These are phyloP conservation scores for Lyophyllum semitale DNA, from an alignment of 768 basidiomycete genomes.

Conservation along the genomic window DNA sequence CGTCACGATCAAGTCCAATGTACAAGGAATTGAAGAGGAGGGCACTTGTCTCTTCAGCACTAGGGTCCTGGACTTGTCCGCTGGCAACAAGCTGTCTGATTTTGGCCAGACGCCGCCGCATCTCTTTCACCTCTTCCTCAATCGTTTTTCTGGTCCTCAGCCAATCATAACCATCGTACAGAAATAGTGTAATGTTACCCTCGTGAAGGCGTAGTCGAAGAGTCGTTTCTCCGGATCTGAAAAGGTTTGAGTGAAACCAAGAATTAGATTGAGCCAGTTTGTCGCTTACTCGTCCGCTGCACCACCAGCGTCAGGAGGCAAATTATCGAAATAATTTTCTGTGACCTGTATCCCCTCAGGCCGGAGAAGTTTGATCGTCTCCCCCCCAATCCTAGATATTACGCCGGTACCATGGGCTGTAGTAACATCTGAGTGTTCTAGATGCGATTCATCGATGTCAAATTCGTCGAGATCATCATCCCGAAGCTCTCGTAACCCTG, in stretches of 20 bases:
- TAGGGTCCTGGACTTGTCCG: slow-evolving; percentile 84
- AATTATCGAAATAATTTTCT: slow-evolving; percentile 73
- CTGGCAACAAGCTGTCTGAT: slow-evolving; percentile 90
- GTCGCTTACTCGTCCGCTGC: slow-evolving; percentile 47
- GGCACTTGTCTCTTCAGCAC: slow-evolving; percentile 69
- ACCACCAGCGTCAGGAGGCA: slow-evolving; percentile 56
- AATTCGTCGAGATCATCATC: slow-evolving; percentile 79
- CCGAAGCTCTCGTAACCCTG: slow-evolving; percentile 69
- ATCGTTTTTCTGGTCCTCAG: slow-evolving; percentile 79
- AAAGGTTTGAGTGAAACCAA: slow-evolving; percentile 5
- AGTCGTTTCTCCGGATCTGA: slow-evolving; percentile 47
- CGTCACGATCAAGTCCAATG: slow-evolving; percentile 83
- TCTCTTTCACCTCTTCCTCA: slow-evolving; percentile 84
- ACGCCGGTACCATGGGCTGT: slow-evolving; percentile 37
- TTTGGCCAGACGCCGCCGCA: slow-evolving; percentile 82
- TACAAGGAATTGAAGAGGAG: slow-evolving; percentile 93
- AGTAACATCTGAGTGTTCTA: slow-evolving; percentile 21
- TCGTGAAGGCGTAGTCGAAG: slow-evolving; percentile 59
- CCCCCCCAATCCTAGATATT: slow-evolving; percentile 72
- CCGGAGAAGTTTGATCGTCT: slow-evolving; percentile 81
- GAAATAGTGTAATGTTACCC: slow-evolving; percentile 64
- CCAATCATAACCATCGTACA: slow-evolving; percentile 98
- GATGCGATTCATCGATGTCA: slow-evolving; percentile 36
- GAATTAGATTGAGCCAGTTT: neutral
- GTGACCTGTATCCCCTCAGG: slow-evolving; percentile 63